Percentiles rank a stretch among this genome's conserved stretches.
Conservation (phyloP, 179 eudicot genomes). For the Drosera spatulata region DNA sequence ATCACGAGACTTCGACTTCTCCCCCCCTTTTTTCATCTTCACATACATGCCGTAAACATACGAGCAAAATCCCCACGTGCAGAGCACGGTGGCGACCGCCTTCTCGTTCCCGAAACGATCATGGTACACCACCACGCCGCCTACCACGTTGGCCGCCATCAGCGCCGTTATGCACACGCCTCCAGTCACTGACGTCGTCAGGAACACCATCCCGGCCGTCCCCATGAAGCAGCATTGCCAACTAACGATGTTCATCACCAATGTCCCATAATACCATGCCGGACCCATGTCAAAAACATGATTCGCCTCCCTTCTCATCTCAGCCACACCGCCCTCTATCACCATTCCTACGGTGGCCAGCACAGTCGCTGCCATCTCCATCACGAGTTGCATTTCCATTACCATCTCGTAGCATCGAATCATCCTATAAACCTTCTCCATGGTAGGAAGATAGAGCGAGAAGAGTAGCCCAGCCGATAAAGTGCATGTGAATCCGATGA, state of each 20-base stretch:
- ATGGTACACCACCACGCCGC: constrained; percentile 53
- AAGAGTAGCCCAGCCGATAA: constrained; percentile 50
- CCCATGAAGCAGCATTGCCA: constrained; percentile 89
- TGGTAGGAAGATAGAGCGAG: constrained; percentile 65
- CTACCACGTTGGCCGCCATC: constrained; percentile 40
- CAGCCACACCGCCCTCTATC: constrained; percentile 42
- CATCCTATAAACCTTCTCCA: constrained; percentile 64
- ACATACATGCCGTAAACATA: constrained; percentile 66
- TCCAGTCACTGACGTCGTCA: constrained; percentile 63
- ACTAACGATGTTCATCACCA: constrained; percentile 25
- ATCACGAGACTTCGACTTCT: constrained; percentile 1
- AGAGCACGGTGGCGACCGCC: constrained; percentile 51
- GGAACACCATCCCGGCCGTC: constrained; percentile 84
- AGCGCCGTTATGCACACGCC: constrained; percentile 71
- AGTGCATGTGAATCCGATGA: constrained; percentile 53
- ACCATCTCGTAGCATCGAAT: constrained; percentile 68
- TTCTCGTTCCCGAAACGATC: constrained; percentile 52
- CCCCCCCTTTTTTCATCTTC: constrained; percentile 14
- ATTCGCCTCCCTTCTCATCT: constrained; percentile 34
- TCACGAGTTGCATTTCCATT: constrained; percentile 76
- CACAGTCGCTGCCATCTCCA: constrained; percentile 55
- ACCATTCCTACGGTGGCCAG: constrained; percentile 65
- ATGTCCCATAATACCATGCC: constrained; percentile 30
- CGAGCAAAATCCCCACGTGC: constrained; percentile 77
- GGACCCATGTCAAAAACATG: constrained; percentile 36